Base-by-base conservation (phyloP, 1,139 yeast genomes). In the Candida freyschussii region DNA sequence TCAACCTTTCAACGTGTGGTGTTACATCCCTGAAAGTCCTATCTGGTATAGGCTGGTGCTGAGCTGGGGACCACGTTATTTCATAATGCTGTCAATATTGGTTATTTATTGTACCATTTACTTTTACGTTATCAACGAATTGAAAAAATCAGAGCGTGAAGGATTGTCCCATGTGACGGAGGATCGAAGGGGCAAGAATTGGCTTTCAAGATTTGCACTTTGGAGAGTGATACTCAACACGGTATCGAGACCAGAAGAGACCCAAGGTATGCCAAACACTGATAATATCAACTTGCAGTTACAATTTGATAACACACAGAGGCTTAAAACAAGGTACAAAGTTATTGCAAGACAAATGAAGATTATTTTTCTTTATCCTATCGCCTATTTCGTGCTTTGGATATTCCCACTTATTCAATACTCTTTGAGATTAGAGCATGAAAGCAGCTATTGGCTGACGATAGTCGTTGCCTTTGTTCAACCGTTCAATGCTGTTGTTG, bases 51-150 rank as follows among this genome's bases (percentile, higher is more conserved):
- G 87, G 37, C 55, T 82, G 30, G 87, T 69, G 1, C 62, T 87
- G 32, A 75, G 89, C 43, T 87, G 95, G 95, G 78, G 75, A 1
- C 91, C 95, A 3, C 66, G 96, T 28, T 86, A 78, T 55, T 56
- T 75, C 38, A 73, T 87, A 34, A 69, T 83, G 41, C 55, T 82
- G 11, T 55, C 71, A 21, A 83, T 87, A 48, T 53, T 84, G 34
- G 59, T 69, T 16, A 74, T 85, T 29, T 87, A 87, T 57, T 65
- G 76, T 30, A 65, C 79, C 32, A 80, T 87, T 39, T 87, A 87
- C 59, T 60, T 76, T 42, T 84, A 81, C 52, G 93, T 87, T 21
- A 69, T 78, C 44, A 61, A 63, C 27, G 81, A 81, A 49, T 72
- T 78, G 48, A 67, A 70, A 36, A 58, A 62, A 30, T 75, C 79